Evolutionary conservation across 257 asterid species (phyloP).

Genomic region (Marsdenia floribunda): DNA sequence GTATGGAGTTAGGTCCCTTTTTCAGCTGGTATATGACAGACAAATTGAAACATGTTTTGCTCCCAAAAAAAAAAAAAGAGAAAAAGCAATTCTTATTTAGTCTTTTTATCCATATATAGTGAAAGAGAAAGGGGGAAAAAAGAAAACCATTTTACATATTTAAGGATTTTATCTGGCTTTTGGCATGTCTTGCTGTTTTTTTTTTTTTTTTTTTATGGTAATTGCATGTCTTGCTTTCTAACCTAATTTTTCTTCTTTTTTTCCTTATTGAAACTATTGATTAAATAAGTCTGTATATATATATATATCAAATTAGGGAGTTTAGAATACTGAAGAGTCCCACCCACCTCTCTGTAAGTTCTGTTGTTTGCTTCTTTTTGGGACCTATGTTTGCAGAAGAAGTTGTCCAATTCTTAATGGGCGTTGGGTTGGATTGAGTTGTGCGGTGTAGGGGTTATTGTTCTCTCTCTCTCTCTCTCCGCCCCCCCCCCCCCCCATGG

Average conservation of each 20-base stretch:
- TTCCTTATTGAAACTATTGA: neutral
- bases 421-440: neutral
- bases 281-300: neutral
- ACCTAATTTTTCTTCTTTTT: neutral
- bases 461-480: neutral
- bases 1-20: constrained; percentile 11
- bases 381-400: constrained; percentile 5
- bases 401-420: neutral
- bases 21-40: neutral
- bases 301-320: neutral
- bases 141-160: neutral
- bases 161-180: constrained; percentile 11
- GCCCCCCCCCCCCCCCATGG: neutral
- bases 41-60: constrained; percentile 28
- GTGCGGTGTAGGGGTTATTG: neutral
- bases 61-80: constrained; percentile 17
- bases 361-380: neutral
- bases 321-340: neutral
- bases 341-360: constrained; percentile 8
- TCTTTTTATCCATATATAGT: constrained; percentile 27
- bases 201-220: too few species aligned
- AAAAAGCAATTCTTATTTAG: constrained; percentile 13
- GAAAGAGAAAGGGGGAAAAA: constrained; percentile 11
- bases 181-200: constrained; percentile 21
- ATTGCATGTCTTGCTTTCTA: constrained; percentile 14